Conservation (phyloP, 257 asterid genomes). For the Parsonsia alboflavescens region DNA sequence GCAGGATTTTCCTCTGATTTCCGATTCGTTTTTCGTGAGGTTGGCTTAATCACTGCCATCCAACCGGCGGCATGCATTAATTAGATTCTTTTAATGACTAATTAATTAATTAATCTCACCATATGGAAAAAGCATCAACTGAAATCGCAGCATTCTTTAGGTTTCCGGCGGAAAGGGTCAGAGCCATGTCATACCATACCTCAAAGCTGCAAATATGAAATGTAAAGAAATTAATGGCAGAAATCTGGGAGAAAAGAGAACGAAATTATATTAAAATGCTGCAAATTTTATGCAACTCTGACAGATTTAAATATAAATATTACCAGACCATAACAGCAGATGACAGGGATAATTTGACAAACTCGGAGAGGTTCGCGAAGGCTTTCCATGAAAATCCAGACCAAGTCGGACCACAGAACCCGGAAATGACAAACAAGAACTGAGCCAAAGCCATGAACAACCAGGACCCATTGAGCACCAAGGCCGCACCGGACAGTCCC, state of each 20-base stretch:
- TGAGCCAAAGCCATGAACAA: slow-evolving; percentile 46
- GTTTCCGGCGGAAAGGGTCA: slow-evolving; percentile 34
- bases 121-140: slow-evolving; percentile 36
- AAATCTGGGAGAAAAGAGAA: background rate
- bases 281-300: too few species aligned
- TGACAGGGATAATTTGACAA: slow-evolving; percentile 38
- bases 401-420: slow-evolving; percentile 44
- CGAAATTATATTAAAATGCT: background rate
- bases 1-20: too few species aligned
- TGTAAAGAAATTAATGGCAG: background rate
- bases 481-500: slow-evolving; percentile 47
- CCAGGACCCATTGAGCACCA: slow-evolving; percentile 54
- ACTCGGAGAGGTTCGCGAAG: slow-evolving; percentile 29
- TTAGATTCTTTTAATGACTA: background rate
- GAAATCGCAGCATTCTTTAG: slow-evolving; percentile 37
- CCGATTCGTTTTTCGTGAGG: background rate
- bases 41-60: too few species aligned
- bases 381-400: slow-evolving; percentile 45
- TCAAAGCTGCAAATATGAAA: slow-evolving; percentile 27
- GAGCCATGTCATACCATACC: slow-evolving; percentile 33
- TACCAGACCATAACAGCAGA: slow-evolving; percentile 54
- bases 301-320: background rate
- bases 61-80: too few species aligned
- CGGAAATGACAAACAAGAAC: slow-evolving; percentile 27
- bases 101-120: slow-evolving; percentile 27